Evolutionary conservation across 2,329 filamentous ascomycete species (phyloP), one percentile per base, ranked within the genome.

Genomic region (Leptographium radiaticola): DNA sequence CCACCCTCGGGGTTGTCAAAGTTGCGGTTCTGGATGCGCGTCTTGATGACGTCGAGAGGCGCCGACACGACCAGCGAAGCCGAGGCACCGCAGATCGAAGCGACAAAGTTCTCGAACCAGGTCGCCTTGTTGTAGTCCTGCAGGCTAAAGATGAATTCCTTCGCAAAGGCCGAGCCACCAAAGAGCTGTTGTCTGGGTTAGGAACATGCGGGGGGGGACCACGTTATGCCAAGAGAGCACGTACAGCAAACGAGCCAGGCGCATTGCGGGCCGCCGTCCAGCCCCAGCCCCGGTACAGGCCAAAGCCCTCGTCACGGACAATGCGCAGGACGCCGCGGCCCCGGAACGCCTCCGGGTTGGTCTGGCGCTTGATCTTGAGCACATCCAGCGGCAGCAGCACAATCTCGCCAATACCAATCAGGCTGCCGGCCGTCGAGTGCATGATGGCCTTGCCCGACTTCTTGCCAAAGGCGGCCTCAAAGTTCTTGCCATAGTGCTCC

Each of bases 361-460:
- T 98, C 75, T 98, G 93, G 64, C 93, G 84, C 81, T 98, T 98
- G 75, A 98, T 98, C 81, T 98, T 98, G 59, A 98, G 80, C 42
- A 98, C 91, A 63, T 98, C 93, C 57, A 98, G 81, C 44, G 93
- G 93, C 43, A 98, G 80, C 34, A 98, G 81, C 56, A 98, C 81
- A 60, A 98, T 95, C 75, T 98, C 93, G 66, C 93, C 93, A 63
- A 98, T 95, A 64, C 93, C 93, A 65, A 98, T 94, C 65, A 98
- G 67, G 73, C 87, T 91, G 75, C 93, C 93, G 59, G 93, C 93
- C 51, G 89, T 94, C 25, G 93, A 95, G 73, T 95, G 89, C 86
- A 98, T 86, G 64, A 98, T 89, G 15, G 93, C 91, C 78, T 98
- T 97, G 70, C 93, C 93, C 40, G 89, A 96, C 71, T 95, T 94